Evolutionary conservation across 2,329 filamentous ascomycete species (phyloP).

Genomic region (Pezicula neosporulosa): DNA sequence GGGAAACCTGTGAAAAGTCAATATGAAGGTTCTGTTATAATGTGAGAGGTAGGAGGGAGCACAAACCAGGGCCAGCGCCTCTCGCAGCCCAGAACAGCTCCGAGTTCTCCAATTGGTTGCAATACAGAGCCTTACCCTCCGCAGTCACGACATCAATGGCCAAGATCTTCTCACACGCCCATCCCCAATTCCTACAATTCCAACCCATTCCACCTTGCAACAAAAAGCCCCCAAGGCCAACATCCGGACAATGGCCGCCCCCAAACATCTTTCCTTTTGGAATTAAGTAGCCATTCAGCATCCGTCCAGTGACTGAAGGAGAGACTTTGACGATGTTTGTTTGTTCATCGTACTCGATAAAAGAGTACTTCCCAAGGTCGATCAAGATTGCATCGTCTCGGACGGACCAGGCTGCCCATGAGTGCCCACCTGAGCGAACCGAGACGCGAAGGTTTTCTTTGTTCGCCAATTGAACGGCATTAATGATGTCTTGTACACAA

Average conservation of each 20-base stretch:
- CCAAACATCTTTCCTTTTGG: constrained; percentile 42
- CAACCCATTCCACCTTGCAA: constrained; percentile 56
- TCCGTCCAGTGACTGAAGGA: constrained; percentile 43
- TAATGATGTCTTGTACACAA: constrained; percentile 29
- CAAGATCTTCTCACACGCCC: constrained; percentile 37
- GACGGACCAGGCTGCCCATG: constrained; percentile 46
- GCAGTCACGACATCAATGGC: constrained; percentile 24
- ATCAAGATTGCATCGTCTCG: constrained; percentile 41
- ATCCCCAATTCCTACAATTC: constrained; percentile 56
- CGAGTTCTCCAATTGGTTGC: constrained; percentile 39
- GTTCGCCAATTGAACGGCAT: constrained; percentile 35
- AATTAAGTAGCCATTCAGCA: constrained; percentile 37
- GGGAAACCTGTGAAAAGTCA: constrained; percentile 41
- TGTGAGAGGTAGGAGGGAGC: neutral
- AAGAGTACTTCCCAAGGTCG: constrained; percentile 34
- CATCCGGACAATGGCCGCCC: constrained; percentile 53
- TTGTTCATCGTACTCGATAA: constrained; percentile 34
- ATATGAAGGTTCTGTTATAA: neutral
- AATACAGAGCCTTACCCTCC: constrained; percentile 23
- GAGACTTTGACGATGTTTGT: constrained; percentile 38
- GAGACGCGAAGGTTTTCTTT: constrained; percentile 34
- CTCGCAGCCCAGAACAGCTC: constrained; percentile 44
- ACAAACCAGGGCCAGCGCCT: constrained; percentile 15
- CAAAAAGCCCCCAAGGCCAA: constrained; percentile 52
- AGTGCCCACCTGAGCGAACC: constrained; percentile 45